Evolutionary conservation across 345 rosid species (phyloP).

Genomic region (Camelina hispida): DNA sequence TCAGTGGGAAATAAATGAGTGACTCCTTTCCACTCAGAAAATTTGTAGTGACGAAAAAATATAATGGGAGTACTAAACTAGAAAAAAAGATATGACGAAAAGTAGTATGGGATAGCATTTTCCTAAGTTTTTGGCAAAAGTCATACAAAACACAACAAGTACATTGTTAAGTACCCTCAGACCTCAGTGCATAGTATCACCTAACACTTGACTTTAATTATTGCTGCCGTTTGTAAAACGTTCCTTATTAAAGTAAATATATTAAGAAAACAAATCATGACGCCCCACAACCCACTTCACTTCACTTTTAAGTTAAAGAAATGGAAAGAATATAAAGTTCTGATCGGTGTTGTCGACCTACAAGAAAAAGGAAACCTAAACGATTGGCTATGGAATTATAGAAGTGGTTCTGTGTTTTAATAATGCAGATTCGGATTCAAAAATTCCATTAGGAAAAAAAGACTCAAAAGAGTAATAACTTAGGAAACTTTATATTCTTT

Average conservation of each 20-base stretch:
- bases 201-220: neutral
- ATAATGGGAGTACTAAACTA: neutral
- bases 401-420: neutral
- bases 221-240: neutral
- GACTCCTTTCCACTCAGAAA: constrained; percentile 18
- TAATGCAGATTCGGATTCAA: constrained; percentile 4
- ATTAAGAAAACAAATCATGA: neutral
- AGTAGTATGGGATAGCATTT: neutral
- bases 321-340: constrained; percentile 1
- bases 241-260: neutral
- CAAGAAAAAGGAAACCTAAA: neutral
- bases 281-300: constrained; percentile 12
- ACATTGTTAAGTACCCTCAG: constrained; percentile 28
- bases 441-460: neutral
- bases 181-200: neutral
- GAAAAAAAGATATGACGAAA: constrained; percentile 1
- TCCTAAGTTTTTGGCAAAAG: constrained; percentile 25
- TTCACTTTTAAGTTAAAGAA: neutral
- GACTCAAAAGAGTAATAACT: too few species aligned
- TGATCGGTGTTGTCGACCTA: constrained; percentile 25
- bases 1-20: constrained; percentile 3
- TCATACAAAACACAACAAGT: constrained; percentile 6
- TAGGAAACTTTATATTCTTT: neutral
- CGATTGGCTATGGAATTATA: neutral
- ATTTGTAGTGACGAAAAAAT: constrained; percentile 9